Base-by-base conservation (phyloP, 2,329 filamentous ascomycete species). In the Chrysosporium queenslandicum region DNA sequence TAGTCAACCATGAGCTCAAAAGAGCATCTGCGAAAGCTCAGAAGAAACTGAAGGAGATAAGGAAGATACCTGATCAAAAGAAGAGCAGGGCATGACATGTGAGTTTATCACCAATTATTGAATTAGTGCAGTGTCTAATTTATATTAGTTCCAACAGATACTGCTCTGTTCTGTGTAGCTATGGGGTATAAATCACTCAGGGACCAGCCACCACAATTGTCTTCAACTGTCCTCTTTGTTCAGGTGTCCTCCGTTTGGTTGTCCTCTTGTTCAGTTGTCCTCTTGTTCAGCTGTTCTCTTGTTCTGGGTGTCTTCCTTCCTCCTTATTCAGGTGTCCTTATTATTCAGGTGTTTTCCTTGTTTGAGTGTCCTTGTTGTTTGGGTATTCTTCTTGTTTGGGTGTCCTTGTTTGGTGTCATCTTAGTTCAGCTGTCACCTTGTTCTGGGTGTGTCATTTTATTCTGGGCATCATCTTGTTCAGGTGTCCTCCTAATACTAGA, bases 1-100 rank as follows among this genome's bases (percentile, higher is more conserved):
- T 47, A 53, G 40, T 34, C 29, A 9, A 46, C n/a, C n/a, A 53
- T 53, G n/a, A 53, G 42, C 2, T 52, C 49, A 45, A 52, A 52
- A 43, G 49, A 45, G 37, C 49, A 20, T 52, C 49, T 20, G 16
- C 2, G 34, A 34, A 52, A 52, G 39, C 49, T 52, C 21, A 9
- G 18, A 29, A 45, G 23, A 52, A 52, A 45, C 18, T 52, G 49
- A 36, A 45, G 49, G 40, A 52, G 49, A 52, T 51, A 21, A 14
- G 37, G 37, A 34, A 39, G 16, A 52, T 42, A 25, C 39, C 8
- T 9, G 20, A 16, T 25, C 11, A 43, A 25, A 43, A 43, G 40
- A 25, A 43, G 9, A 14, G 5, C 34, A 36, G n/a, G 34, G 34
- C n/a, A 4, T 36, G 34, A 36, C 12, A 36, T 36, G 34, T 36